These are phyloP conservation scores for Trypanosoma vivax DNA, from an alignment of 208 protist genomes.

Conservation along the genomic window DNA sequence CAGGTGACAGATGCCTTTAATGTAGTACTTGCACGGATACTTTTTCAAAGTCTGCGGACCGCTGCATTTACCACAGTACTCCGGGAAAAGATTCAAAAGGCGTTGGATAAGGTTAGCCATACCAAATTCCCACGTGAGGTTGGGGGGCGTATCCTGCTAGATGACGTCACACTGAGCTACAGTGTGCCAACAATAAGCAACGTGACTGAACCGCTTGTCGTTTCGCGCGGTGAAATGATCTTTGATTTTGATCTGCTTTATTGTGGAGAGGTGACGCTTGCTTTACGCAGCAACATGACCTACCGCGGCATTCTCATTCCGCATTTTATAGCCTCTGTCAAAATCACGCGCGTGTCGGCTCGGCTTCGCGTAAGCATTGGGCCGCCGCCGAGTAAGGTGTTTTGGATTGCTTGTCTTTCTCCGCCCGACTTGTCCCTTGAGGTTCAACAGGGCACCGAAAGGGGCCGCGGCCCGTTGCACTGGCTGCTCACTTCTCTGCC, in stretches of 20 bases:
- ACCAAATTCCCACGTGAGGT: constrained; percentile 78
- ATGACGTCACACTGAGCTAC: constrained; percentile 65
- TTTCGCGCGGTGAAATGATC: constrained; percentile 64
- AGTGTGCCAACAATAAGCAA: constrained; percentile 68
- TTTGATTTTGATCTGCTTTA: constrained; percentile 84
- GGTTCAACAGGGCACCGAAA: constrained; percentile 52
- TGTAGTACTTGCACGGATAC: constrained; percentile 57
- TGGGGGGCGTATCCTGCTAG: constrained; percentile 59
- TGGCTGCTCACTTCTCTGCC: constrained; percentile 71
- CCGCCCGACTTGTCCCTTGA: constrained; percentile 48
- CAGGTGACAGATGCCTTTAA: constrained; percentile 67
- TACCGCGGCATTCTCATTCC: constrained; percentile 76
- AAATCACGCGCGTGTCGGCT: constrained; percentile 49
- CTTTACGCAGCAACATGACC: constrained; percentile 57
- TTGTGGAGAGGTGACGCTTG: constrained; percentile 55
- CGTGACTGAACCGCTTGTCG: constrained; percentile 46
- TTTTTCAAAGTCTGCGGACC: constrained; percentile 71
- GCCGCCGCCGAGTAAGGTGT: constrained; percentile 76
- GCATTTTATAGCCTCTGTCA: constrained; percentile 57
- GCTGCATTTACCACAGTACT: constrained; percentile 41
- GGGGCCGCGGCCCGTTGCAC: constrained; percentile 54
- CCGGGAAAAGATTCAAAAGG: constrained; percentile 44
- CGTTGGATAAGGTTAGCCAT: constrained; percentile 43
- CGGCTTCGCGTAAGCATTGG: constrained; percentile 75
- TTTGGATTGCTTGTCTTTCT: constrained; percentile 72